phyloP scores from a whole-genome alignment of 257 asterid species.

The Solanum okadae region DNA sequence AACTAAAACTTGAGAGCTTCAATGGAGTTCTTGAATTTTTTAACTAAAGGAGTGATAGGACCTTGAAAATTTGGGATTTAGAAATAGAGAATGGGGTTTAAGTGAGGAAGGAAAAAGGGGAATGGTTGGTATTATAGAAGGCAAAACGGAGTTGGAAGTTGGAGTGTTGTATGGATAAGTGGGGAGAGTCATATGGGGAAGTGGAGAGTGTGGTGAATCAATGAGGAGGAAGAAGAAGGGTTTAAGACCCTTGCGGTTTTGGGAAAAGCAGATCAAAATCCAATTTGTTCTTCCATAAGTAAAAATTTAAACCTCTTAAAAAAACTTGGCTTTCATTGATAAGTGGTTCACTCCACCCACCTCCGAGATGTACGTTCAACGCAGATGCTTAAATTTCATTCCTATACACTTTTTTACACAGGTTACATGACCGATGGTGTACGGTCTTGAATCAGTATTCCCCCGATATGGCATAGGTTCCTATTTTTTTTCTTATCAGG shows the following conservation, averaged over 20 bases:
- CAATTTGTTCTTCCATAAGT: too few species aligned
- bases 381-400: neutral
- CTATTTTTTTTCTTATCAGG: too few species aligned
- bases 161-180: neutral
- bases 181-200: neutral
- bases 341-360: neutral
- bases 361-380: too few species aligned
- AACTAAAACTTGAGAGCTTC: neutral
- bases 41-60: neutral
- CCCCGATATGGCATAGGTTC: neutral
- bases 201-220: neutral
- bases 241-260: neutral
- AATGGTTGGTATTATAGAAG: neutral
- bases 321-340: too few species aligned
- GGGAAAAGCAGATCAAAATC: neutral
- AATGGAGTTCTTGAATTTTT: neutral
- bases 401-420: too few species aligned
- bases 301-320: too few species aligned
- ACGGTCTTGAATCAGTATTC: neutral
- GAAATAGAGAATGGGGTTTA: too few species aligned
- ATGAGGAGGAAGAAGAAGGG: neutral
- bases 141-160: neutral
- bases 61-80: neutral
- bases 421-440: neutral
- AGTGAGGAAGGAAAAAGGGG: neutral